phyloP scores from a whole-genome alignment of 1,284 basidiomycete species.

The Trametes hirsuta region DNA sequence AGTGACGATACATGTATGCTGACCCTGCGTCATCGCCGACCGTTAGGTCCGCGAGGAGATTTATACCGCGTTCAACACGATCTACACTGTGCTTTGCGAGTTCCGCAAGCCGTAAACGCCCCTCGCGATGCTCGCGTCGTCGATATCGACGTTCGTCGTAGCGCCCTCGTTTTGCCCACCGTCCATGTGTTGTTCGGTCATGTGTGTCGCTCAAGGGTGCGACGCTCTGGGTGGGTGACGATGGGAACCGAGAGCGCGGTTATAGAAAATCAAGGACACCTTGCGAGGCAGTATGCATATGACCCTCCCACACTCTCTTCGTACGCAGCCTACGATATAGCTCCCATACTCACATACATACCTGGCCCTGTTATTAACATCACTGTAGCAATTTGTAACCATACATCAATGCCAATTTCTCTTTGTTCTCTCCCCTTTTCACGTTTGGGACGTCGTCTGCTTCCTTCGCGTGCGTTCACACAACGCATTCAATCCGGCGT shows the following conservation, averaged over 20 bases:
- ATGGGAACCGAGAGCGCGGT: conserved; percentile 17
- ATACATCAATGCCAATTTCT: conserved; percentile 22
- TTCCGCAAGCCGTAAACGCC: conserved; percentile 77
- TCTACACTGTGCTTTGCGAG: conserved; percentile 93
- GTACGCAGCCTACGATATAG: conserved; percentile 18
- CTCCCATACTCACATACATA: conserved; percentile 25
- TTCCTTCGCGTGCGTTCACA: no score
- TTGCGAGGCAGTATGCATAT: conserved; percentile 19
- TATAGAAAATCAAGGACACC: conserved; percentile 25
- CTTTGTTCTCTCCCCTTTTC: neutral
- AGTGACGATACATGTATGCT: conserved; percentile 34
- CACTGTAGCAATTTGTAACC: conserved; percentile 25
- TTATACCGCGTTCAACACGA: conserved; percentile 99
- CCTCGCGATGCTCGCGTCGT: conserved; percentile 11
- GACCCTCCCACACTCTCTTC: conserved; percentile 24
- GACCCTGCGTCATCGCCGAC: conserved; percentile 39
- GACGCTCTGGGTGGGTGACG: conserved; percentile 18
- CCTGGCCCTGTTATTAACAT: conserved; percentile 15
- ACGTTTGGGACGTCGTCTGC: no score
- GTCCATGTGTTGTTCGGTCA: conserved; percentile 15
- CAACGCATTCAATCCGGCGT: no score
- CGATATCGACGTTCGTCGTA: conserved; percentile 16
- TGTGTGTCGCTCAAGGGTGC: conserved; percentile 22
- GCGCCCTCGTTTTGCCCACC: conserved; percentile 17
- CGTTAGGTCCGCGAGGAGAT: conserved; percentile 96